Conservation (phyloP, 2,329 filamentous ascomycete genomes). For the Allantophomopsis lycopodina region DNA sequence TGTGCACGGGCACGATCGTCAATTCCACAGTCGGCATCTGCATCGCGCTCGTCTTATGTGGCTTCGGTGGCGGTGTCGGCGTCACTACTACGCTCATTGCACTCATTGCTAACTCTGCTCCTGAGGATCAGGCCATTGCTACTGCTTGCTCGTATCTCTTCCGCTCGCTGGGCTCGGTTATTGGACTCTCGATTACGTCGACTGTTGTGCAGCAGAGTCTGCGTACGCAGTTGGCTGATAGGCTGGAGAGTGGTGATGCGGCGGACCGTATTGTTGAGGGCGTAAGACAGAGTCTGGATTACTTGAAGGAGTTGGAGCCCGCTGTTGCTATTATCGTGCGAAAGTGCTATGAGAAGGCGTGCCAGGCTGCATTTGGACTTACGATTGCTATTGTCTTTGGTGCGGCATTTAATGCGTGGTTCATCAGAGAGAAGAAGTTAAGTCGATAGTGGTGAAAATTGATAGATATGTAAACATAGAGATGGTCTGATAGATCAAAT, state of each 20-base stretch:
- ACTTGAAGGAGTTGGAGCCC: conserved; percentile 50
- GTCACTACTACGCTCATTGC: conserved; percentile 61
- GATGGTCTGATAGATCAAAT: no score
- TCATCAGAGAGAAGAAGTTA: conserved; percentile 43
- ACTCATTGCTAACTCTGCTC: conserved; percentile 54
- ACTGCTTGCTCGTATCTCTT: conserved; percentile 75
- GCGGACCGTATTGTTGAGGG: conserved; percentile 52
- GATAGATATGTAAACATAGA: no score
- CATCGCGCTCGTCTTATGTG: conserved; percentile 33
- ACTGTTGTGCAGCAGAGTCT: conserved; percentile 61
- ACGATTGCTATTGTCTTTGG: conserved; percentile 21
- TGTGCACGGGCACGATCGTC: conserved; percentile 38
- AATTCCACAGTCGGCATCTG: conserved; percentile 37
- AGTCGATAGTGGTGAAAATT: conserved; percentile 5
- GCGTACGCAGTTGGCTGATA: conserved; percentile 35
- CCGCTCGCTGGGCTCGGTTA: conserved; percentile 60
- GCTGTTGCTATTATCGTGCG: conserved; percentile 43
- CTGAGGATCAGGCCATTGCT: conserved; percentile 58
- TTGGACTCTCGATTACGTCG: conserved; percentile 47
- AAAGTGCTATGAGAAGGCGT: conserved; percentile 45
- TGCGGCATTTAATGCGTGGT: conserved; percentile 28
- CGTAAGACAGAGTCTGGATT: conserved; percentile 58
- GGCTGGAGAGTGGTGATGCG: conserved; percentile 40
- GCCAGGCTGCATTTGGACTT: conserved; percentile 26
- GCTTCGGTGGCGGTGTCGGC: conserved; percentile 41